Evolutionary conservation across 345 rosid species (phyloP), one percentile per base, ranked within the genome.

Genomic region (Euphorbia pulcherrima): DNA sequence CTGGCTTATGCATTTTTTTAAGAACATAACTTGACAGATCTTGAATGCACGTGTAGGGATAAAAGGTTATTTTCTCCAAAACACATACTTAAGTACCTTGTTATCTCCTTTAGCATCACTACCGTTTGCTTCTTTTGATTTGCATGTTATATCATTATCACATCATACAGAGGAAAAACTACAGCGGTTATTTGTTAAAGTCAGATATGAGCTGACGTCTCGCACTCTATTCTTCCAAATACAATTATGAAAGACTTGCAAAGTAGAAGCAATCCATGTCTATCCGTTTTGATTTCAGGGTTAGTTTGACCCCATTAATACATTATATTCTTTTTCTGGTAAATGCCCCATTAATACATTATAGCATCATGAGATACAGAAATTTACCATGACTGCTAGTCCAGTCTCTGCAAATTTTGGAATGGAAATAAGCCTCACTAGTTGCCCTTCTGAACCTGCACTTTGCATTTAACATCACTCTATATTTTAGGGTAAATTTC

Each of bases 381-480:
- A 72, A 71, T 86, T 81, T 79, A 94, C 97, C 91, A 84, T 74
- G 74, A 88, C 92, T 28, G 92, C 96, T 64, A 85, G 73, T 72
- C 96, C 96, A 4, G 92, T 88, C 67, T 88, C 84, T 9, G 82
- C 80, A 80, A 91, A 89, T 66, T 80, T 88, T 37, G 97, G 98
- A 73, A 90, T 78, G 80, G 83, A 84, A 71, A 92, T 79, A 56
- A 92, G 86, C 70, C 91, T 84, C 23, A 83, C 89, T 65, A 82
- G 41, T 64, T 87, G 97, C 77, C 96, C 92, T 81, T 88, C 92
- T 44, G 85, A 65, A 70, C 98, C 98, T 92, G 87, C 84, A 80
- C 7, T 33, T 55, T 68, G 7, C 27, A 27, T 58, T 57, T 30
- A 28, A 37, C 52, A 59, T 65, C 73, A 47, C 61, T 65, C 50